Evolutionary conservation across 2,329 filamentous ascomycete species (phyloP), one percentile per base, ranked within the genome.

Genomic region (Helotiales sp.): DNA sequence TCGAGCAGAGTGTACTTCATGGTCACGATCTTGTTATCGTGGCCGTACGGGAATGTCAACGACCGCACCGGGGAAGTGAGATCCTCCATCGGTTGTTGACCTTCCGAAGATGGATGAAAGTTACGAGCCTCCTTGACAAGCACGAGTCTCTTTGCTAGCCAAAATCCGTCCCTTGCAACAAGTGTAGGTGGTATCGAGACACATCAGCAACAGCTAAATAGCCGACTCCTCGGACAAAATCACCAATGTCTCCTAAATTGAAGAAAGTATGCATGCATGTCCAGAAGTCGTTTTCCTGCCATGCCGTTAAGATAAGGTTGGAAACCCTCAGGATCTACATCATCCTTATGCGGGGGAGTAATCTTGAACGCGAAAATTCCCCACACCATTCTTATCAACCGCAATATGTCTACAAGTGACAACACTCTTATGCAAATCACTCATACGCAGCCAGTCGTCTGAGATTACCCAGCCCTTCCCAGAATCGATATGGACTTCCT

Each of bases 371-470:
- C 52, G 30, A 34, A 55, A 17, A 15, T 28, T 43, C 22, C 55
- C 55, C n/a, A 28, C 20, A 2, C 58, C 58, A 32, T 50, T 24
- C 13, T 45, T 22, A 34, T 50, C 30, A 15, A 47, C 43, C n/a
- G 58, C 10, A 49, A 61, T 49, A 43, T 47, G 43, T 20, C 58
- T 17, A 13, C 26, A 30, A 15, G 20, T 32, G n/a, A 45, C 17
- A 37, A 37, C 6, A 24, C 22, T 34, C 28, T 28, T 49, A 26
- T 49, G 24, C 22, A 61, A 22, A 50, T 30, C 28, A 17, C 40
- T 20, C 58, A 61, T 61, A 15, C 58, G 58, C 28, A 61, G 2
- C 58, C 58, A 61, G 11, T 50, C 43, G 10, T 50, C 26, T 13
- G 40, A 47, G 2, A 26, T 10, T 34, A 61, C 24, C 58, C 58